These are phyloP conservation scores for Clitopilus passeckerianus DNA, from an alignment of 768 basidiomycete genomes.

Conservation along the genomic window DNA sequence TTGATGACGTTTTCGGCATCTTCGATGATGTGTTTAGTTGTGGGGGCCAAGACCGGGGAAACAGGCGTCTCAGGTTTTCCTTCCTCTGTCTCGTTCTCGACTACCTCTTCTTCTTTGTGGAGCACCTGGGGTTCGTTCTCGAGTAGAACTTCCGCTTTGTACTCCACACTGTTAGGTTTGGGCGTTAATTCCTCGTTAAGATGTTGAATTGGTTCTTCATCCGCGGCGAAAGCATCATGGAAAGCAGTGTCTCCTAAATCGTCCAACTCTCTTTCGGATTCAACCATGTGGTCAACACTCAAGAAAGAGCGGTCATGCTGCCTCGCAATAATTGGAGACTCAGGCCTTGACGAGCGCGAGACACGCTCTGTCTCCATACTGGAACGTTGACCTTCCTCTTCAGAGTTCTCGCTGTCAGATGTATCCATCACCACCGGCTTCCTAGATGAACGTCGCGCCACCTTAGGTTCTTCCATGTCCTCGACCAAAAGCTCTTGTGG, in stretches of 20 bases:
- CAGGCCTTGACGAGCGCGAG: neutral
- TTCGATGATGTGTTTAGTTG: neutral
- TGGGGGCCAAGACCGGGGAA: neutral
- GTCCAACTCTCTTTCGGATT: slow-evolving; percentile 11
- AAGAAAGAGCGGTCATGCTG: neutral
- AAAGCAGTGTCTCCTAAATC: slow-evolving; percentile 27
- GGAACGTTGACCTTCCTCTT: neutral
- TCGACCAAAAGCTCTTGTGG: slow-evolving; percentile 3
- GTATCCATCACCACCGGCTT: slow-evolving; percentile 19
- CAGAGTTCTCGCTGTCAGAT: slow-evolving; percentile 16
- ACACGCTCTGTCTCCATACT: neutral
- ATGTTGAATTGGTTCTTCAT: slow-evolving; percentile 17
- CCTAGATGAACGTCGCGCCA: slow-evolving; percentile 22
- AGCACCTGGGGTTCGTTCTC: neutral
- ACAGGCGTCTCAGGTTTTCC: neutral
- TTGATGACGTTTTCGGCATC: neutral
- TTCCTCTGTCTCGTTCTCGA: neutral
- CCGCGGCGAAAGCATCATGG: slow-evolving; percentile 26
- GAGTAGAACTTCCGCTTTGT: neutral
- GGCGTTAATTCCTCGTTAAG: neutral
- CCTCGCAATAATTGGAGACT: neutral
- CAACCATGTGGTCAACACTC: neutral
- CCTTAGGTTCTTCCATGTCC: slow-evolving; percentile 6
- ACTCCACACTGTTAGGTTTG: neutral
- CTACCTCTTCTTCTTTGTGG: neutral